Conservation (phyloP, 129 eudicot species). For the Artemisia tridentata region DNA sequence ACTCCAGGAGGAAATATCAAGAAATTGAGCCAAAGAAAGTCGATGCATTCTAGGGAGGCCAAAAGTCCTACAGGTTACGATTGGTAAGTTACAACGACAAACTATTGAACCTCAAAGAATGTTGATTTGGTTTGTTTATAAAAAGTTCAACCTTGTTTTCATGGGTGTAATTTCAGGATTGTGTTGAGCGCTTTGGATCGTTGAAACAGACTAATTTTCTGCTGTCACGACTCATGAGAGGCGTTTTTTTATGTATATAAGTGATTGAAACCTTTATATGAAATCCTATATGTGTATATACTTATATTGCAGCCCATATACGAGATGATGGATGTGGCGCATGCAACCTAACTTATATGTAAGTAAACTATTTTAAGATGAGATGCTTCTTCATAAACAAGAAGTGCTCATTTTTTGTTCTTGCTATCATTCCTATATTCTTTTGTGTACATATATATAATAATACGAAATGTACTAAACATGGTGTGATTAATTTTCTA, state of each 20-base stretch:
- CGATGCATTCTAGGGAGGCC: conserved; percentile 25
- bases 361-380: conserved; percentile 7
- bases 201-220: conserved; percentile 28
- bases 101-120: neutral
- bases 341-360: neutral
- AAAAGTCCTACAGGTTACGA: conserved; percentile 51
- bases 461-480: no score
- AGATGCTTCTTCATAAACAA: neutral
- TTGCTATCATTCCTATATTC: neutral
- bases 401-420: neutral
- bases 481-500: neutral
- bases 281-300: neutral
- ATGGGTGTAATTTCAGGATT: conserved; percentile 47
- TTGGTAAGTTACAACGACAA: conserved; percentile 33
- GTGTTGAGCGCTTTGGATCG: conserved; percentile 65
- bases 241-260: conserved; percentile 21
- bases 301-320: conserved; percentile 16
- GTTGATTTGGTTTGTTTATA: neutral
- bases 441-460: neutral
- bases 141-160: neutral
- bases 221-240: conserved; percentile 16
- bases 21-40: conserved; percentile 49
- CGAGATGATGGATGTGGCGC: conserved; percentile 13
- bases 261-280: neutral
- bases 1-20: conserved; percentile 44